Evolutionary conservation across 2,329 filamentous ascomycete genomes (phyloP).

Genomic region (Monilinia polystroma): DNA sequence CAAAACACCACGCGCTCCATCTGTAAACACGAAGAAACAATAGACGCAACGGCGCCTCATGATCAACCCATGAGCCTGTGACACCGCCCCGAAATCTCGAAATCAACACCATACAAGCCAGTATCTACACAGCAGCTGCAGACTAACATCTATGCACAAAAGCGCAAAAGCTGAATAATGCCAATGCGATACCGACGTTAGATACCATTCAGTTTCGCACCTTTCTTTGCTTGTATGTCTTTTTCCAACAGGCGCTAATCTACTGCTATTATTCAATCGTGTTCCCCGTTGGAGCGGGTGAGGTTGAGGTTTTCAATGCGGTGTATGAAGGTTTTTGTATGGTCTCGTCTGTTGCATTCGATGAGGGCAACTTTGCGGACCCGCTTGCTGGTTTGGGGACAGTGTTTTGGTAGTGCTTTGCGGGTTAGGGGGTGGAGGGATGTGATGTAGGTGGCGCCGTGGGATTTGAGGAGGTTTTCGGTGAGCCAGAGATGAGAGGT

Average conservation of each 20-base stretch:
- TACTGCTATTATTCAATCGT: conserved; percentile 40
- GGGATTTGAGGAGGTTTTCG: conserved; percentile 31
- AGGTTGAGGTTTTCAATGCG: conserved; percentile 33
- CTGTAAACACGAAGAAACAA: neutral
- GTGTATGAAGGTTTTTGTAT: conserved; percentile 39
- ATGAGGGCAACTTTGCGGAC: conserved; percentile 41
- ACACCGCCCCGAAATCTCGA: neutral
- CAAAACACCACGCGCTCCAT: neutral
- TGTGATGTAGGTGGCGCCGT: conserved; percentile 30
- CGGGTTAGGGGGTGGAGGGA: conserved; percentile 25
- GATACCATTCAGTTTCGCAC: conserved; percentile 34
- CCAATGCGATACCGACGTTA: conserved; percentile 29
- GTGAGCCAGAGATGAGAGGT: conserved; percentile 27
- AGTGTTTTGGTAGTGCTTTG: conserved; percentile 26
- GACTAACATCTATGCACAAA: neutral
- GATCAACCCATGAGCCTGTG: no score
- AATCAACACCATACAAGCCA: neutral
- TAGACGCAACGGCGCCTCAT: no score
- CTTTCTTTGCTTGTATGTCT: conserved; percentile 45
- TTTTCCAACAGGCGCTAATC: conserved; percentile 46
- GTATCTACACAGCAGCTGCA: neutral
- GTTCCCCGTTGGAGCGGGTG: conserved; percentile 33
- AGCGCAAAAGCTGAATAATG: conserved; percentile 6
- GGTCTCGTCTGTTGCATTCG: conserved; percentile 38
- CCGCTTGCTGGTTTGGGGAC: conserved; percentile 27